Evolutionary conservation across 1,139 yeast species (phyloP), one percentile per base, ranked within the genome.

Genomic region (Zygosaccharomyces pseudobailii): DNA sequence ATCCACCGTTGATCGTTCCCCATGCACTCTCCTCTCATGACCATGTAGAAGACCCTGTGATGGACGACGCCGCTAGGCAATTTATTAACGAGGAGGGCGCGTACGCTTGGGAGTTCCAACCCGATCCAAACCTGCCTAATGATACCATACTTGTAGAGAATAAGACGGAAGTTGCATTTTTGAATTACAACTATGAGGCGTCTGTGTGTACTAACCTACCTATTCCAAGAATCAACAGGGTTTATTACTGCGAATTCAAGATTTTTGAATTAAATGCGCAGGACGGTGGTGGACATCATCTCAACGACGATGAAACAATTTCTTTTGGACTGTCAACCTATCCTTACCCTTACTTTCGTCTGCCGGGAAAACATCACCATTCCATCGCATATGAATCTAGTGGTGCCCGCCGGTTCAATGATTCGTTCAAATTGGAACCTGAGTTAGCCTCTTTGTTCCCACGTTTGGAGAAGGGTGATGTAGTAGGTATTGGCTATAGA

Each of bases 61-160:
- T 86, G 73, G 64, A 72, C 69, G 66, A 75, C 77, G 66, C 70
- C 69, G 68, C 72, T 72, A 52, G 56, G 45, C 64, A 58, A 37
- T 59, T 58, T 24, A 87, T 92, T 31, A 95, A 88, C 60, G 98
- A 94, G 59, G 89, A 87, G 66, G 99, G 97, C 0, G 84, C 94
- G 0, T 72, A 78, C 25, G 98, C 98, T 0, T 92, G 95, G 94
- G 95, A 88, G 60, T 92, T 94, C 63, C 78, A 78, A 50, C 87
- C 87, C 38, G 90, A 88, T 61, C 62, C 72, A 13, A 80, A 77
- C 70, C 69, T 80, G 50, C 80, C 78, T 42, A 78, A 72, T 59
- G 82, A 76, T 66, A 85, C 77, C 57, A 67, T 84, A 20, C 60
- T 78, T 50, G 84, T 90, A 19, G 75, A 80, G 46, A 82, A 84